Conservation (phyloP, 768 basidiomycete genomes). For the Suillus fuscotomentosus region DNA sequence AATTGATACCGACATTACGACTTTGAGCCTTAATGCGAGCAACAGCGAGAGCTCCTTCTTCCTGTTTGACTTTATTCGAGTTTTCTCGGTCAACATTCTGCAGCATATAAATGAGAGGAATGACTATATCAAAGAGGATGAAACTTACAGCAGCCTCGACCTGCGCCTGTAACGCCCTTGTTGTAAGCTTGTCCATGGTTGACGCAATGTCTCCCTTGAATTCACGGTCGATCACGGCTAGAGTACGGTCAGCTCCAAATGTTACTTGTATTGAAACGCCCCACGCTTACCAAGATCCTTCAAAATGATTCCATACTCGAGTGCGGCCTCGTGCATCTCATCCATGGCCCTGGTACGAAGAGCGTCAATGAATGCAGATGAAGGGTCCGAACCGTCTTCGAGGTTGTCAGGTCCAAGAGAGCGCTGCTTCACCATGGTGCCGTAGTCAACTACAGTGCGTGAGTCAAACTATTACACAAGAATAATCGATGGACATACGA, state of each 20-base stretch:
- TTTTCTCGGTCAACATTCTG: slow-evolving; percentile 87
- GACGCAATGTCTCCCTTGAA: slow-evolving; percentile 87
- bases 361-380: slow-evolving; percentile 80
- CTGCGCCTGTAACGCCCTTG: slow-evolving; percentile 81
- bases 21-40: slow-evolving; percentile 76
- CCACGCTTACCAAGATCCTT: slow-evolving; percentile 66
- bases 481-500: slow-evolving; percentile 46
- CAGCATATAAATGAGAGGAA: neutral
- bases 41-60: slow-evolving; percentile 76
- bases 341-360: slow-evolving; percentile 83
- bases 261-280: neutral
- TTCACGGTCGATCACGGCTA: slow-evolving; percentile 82
- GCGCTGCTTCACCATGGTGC: slow-evolving; percentile 74
- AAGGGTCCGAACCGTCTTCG: slow-evolving; percentile 67
- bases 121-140: neutral
- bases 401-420: slow-evolving; percentile 74
- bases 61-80: slow-evolving; percentile 83
- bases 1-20: slow-evolving; percentile 38
- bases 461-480: neutral
- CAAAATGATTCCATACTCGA: slow-evolving; percentile 81
- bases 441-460: slow-evolving; percentile 44
- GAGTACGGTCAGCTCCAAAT: slow-evolving; percentile 11
- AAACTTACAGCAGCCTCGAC: slow-evolving; percentile 75
- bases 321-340: slow-evolving; percentile 76
- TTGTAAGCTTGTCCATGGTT: slow-evolving; percentile 85